These are phyloP conservation scores for Cenchrus americanus DNA, from an alignment of 176 grass and related monocot species.

Conservation along the genomic window DNA sequence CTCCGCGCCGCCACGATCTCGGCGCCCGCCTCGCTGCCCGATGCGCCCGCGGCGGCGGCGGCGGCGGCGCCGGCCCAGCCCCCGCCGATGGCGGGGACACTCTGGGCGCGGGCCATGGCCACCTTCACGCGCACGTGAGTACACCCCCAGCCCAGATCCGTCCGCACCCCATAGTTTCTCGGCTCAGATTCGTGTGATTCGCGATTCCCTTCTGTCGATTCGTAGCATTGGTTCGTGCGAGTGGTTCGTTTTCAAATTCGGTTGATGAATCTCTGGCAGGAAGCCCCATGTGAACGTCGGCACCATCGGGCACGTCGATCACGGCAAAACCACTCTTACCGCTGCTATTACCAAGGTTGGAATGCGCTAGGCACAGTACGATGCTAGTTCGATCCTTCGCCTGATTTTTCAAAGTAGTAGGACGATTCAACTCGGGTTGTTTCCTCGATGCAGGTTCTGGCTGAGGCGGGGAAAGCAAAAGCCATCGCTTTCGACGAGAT, in stretches of 20 bases:
- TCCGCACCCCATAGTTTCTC: not conserved
- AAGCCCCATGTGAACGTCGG: conserved; percentile 96
- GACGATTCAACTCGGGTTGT: not conserved
- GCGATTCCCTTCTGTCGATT: not conserved
- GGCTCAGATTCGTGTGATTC: not conserved
- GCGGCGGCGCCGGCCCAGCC: not conserved
- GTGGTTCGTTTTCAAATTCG: conserved; percentile 1
- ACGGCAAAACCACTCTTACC: conserved; percentile 96
- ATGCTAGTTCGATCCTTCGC: not conserved
- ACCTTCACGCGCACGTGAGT: conserved; percentile 96
- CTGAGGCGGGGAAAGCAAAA: conserved; percentile 82
- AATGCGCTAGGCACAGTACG: not conserved
- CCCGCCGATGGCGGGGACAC: conserved; percentile 11
- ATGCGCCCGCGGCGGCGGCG: conserved; percentile 11
- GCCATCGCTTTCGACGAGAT: conserved; percentile 96
- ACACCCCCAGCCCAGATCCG: conserved; percentile 11
- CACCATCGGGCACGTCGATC: conserved; percentile 96
- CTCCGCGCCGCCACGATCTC: conserved; percentile 47
- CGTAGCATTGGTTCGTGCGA: not conserved
- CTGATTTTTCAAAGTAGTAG: not conserved
- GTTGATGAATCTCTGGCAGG: conserved; percentile 54
- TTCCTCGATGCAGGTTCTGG: conserved; percentile 60
- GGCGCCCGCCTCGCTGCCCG: conserved; percentile 26
- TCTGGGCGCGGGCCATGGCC: conserved; percentile 86
- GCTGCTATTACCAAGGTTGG: conserved; percentile 91